A percentile compares a stretch with the other conserved stretches of the same genome.
These are phyloP conservation scores for Talaromyces rugulosus DNA, from an alignment of 2,329 filamentous ascomycete species.

Conservation along the genomic window DNA sequence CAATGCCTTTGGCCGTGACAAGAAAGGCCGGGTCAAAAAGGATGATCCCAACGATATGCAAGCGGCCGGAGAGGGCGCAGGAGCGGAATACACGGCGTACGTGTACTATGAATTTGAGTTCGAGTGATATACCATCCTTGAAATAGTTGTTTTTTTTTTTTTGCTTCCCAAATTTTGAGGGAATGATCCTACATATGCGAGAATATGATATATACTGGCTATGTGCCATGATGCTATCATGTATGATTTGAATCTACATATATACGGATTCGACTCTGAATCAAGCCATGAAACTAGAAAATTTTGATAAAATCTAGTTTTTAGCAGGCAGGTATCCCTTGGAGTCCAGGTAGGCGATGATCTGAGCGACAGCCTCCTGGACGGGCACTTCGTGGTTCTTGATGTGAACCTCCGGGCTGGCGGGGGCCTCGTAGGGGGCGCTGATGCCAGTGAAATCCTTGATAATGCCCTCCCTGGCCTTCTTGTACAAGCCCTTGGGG, in stretches of 20 bases:
- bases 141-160: neutral
- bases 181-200: neutral
- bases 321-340: slow-evolving; percentile 57
- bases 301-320: slow-evolving; percentile 6
- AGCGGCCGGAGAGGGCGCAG: slow-evolving; percentile 64
- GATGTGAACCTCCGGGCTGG: slow-evolving; percentile 81
- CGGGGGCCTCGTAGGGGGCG: slow-evolving; percentile 88
- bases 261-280: neutral
- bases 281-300: neutral
- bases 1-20: slow-evolving; percentile 90
- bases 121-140: slow-evolving; percentile 30
- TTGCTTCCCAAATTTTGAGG: no score
- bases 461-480: slow-evolving; percentile 87
- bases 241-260: neutral
- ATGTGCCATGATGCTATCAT: neutral
- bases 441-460: slow-evolving; percentile 96
- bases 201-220: neutral
- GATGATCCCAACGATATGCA: slow-evolving; percentile 90
- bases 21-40: slow-evolving; percentile 85
- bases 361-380: slow-evolving; percentile 82
- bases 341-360: slow-evolving; percentile 71
- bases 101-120: slow-evolving; percentile 97
- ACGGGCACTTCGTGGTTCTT: slow-evolving; percentile 76
- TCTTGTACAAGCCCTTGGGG: slow-evolving; percentile 97
- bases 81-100: slow-evolving; percentile 86